These are phyloP conservation scores for Fistulina hepatica DNA, from an alignment of 1,284 basidiomycete species.

Conservation along the genomic window DNA sequence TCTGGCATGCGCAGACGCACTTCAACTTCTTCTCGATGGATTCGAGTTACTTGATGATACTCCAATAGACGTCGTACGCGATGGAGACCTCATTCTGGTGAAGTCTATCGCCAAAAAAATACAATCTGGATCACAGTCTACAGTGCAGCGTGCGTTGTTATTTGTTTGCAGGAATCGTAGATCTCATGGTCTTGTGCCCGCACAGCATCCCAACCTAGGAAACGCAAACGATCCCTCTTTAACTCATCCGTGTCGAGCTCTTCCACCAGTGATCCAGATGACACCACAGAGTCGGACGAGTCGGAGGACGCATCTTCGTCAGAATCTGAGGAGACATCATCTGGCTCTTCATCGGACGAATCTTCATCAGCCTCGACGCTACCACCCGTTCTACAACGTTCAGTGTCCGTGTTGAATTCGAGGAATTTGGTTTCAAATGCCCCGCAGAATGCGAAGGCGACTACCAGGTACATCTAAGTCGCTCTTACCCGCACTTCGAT, in stretches of 20 bases:
- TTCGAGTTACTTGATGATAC: conserved; percentile 12
- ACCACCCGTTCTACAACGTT: neutral
- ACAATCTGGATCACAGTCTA: neutral
- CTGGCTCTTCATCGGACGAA: conserved; percentile 5
- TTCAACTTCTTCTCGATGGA: conserved; percentile 11
- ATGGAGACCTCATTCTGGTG: conserved; percentile 13
- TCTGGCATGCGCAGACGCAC: too few species aligned
- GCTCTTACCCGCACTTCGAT: conserved; percentile 4
- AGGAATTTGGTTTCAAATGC: neutral
- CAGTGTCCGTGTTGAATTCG: neutral
- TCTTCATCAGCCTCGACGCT: conserved; percentile 5
- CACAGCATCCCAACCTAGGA: neutral
- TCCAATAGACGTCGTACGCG: conserved; percentile 8
- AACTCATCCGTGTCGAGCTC: conserved; percentile 3
- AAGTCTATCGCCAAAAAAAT: neutral
- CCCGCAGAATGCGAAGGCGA: neutral
- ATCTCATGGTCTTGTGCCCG: neutral
- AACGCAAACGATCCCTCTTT: conserved; percentile 4
- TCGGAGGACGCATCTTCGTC: too few species aligned
- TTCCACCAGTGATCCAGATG: neutral
- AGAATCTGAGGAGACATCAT: conserved; percentile 1
- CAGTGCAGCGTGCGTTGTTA: neutral
- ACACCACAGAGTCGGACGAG: conserved; percentile 5
- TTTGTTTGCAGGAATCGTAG: neutral
- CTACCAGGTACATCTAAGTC: neutral